These are phyloP conservation scores for Triticum dicoccoides DNA, from an alignment of 176 grass and related monocot genomes.

Conservation along the genomic window DNA sequence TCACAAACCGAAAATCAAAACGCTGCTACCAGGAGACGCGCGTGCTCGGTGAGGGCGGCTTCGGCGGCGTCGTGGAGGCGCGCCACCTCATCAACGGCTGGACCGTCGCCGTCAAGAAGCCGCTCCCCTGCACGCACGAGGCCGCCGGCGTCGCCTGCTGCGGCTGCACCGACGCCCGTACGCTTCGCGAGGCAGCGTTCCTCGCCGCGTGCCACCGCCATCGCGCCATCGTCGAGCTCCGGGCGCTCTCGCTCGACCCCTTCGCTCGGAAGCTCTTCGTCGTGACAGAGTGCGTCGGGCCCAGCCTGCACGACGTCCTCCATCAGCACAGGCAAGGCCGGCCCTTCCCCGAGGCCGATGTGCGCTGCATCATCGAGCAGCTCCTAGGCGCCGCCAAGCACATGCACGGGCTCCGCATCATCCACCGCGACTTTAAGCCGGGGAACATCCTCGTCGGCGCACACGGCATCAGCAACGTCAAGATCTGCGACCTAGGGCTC, in stretches of 20 bases:
- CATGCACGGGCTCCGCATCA: constrained; percentile 50
- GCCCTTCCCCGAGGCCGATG: constrained; percentile 26
- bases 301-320: constrained; percentile 34
- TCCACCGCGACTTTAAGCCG: constrained; percentile 95
- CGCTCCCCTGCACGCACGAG: background rate
- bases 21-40: background rate
- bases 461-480: background rate
- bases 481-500: background rate
- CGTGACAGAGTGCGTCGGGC: constrained; percentile 40
- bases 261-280: background rate
- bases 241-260: background rate
- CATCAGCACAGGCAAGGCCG: background rate
- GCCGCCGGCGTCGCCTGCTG: background rate
- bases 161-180: background rate
- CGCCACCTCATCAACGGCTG: background rate
- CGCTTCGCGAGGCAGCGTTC: background rate
- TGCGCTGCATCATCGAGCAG: constrained; percentile 28
- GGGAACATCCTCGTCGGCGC: constrained; percentile 39
- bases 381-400: constrained; percentile 26
- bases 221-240: constrained; percentile 34
- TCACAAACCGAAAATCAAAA: too few species aligned
- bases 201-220: constrained; percentile 16
- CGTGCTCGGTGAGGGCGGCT: background rate
- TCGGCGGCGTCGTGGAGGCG: constrained; percentile 14
- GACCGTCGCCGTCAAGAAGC: constrained; percentile 28